phyloP scores from a whole-genome alignment of 306 rosid genomes.

The Corylus heterophylla region DNA sequence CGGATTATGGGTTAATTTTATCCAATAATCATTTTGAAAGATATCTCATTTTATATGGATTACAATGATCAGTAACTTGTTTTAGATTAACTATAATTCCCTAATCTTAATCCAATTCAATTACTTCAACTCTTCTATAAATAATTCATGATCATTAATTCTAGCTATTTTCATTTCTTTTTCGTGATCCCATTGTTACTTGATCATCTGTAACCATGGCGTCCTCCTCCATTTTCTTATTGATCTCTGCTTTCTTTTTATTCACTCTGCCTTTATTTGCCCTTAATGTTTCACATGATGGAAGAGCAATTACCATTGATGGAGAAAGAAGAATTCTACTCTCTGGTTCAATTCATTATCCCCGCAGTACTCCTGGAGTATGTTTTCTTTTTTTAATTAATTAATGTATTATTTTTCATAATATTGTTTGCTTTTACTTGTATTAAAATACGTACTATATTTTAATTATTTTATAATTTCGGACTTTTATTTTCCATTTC shows the following conservation, averaged over 20 bases:
- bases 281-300: conserved; percentile 28
- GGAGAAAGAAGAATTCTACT: conserved; percentile 31
- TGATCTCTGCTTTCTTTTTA: not conserved
- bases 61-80: not conserved
- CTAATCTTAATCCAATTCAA: not conserved
- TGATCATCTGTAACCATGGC: not conserved
- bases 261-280: not conserved
- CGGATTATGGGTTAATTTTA: no score
- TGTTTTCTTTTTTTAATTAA: not conserved
- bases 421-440: no score
- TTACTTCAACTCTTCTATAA: not conserved
- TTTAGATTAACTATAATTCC: not conserved
- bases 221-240: not conserved
- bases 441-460: no score
- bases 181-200: no score
- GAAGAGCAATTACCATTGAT: conserved; percentile 27
- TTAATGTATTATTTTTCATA: no score
- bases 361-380: conserved; percentile 41
- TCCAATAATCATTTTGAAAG: no score
- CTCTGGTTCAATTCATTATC: conserved; percentile 47
- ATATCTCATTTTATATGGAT: not conserved
- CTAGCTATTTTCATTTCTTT: no score
- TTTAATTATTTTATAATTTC: no score
- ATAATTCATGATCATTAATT: not conserved
- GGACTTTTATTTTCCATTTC: not conserved